A percentile compares a stretch with the other conserved stretches of the same genome.
Conservation (phyloP, 139 green algal species). For the Coelastrella sp. region DNA sequence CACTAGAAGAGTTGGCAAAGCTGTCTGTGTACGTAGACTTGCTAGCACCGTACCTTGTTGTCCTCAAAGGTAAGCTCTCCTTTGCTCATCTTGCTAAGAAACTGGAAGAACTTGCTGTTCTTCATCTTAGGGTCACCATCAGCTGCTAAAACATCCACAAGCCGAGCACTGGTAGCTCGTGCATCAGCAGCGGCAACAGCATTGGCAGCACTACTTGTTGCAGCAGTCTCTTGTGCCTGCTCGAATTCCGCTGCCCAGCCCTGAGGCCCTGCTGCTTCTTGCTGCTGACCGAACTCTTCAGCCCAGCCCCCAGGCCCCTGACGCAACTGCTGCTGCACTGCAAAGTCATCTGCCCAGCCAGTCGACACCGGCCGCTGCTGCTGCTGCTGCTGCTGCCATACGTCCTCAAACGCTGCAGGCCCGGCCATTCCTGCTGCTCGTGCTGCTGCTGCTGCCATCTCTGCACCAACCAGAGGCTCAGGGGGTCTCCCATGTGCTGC, state of each 20-base stretch:
- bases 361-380: conserved; percentile 38
- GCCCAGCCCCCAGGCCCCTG: conserved; percentile 1
- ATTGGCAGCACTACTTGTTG: background rate
- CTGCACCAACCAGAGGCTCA: conserved; percentile 34
- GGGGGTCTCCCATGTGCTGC: conserved; percentile 7
- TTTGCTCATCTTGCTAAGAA: conserved; percentile 95
- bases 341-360: conserved; percentile 70
- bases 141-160: conserved; percentile 47
- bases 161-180: background rate
- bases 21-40: background rate
- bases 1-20: background rate
- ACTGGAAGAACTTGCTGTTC: conserved; percentile 94
- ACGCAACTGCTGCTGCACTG: conserved; percentile 43
- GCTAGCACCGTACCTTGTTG: conserved; percentile 70
- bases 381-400: conserved; percentile 47
- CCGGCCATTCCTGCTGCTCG: conserved; percentile 30
- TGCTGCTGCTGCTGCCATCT: conserved; percentile 57
- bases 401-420: conserved; percentile 32
- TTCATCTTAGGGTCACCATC: conserved; percentile 87
- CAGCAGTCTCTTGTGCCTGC: background rate
- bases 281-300: conserved; percentile 2
- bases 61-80: conserved; percentile 88
- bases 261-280: background rate
- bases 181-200: conserved; percentile 26
- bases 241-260: conserved; percentile 6